Percentiles rank a stretch among this genome's conserved stretches.
These are phyloP conservation scores for Fusarium concolor DNA, from an alignment of 2,329 filamentous ascomycete species.

Conservation along the genomic window DNA sequence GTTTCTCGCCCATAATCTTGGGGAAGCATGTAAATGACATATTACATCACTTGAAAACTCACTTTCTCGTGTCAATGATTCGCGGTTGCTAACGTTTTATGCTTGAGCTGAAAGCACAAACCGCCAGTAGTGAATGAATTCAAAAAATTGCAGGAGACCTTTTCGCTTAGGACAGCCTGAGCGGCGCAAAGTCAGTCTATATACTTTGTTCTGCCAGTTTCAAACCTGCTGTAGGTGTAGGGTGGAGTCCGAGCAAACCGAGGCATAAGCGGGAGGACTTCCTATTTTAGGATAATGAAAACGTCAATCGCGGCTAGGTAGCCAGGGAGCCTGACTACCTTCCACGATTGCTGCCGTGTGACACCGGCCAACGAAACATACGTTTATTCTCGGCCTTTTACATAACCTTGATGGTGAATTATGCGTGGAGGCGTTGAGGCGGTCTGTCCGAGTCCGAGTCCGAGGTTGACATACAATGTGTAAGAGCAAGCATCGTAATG, in stretches of 20 bases:
- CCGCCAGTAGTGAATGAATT: too few species aligned
- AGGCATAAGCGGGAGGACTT: constrained; percentile 35
- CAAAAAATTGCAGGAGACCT: neutral
- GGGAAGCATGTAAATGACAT: neutral
- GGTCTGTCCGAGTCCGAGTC: constrained; percentile 7
- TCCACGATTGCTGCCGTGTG: constrained; percentile 6
- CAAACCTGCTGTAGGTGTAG: neutral
- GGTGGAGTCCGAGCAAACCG: constrained; percentile 19
- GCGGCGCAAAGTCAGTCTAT: neutral
- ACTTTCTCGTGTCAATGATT: constrained; percentile 10
- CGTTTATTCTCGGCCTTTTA: constrained; percentile 15
- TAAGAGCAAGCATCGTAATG: neutral
- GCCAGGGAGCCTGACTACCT: neutral
- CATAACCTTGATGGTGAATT: constrained; percentile 19
- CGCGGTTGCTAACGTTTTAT: neutral
- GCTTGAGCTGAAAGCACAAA: neutral
- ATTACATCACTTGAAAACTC: constrained; percentile 19
- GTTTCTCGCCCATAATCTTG: constrained; percentile 3
- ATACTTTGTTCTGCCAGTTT: constrained; percentile 4
- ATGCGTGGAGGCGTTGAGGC: constrained; percentile 14
- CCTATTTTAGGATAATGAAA: constrained; percentile 26
- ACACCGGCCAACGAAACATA: constrained; percentile 22
- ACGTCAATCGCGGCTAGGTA: constrained; percentile 18
- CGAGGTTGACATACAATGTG: neutral
- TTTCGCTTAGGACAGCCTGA: neutral